Evolutionary conservation across 192 early-diverging fungal species (phyloP).

Genomic region (Linnemannia schmuckeri): DNA sequence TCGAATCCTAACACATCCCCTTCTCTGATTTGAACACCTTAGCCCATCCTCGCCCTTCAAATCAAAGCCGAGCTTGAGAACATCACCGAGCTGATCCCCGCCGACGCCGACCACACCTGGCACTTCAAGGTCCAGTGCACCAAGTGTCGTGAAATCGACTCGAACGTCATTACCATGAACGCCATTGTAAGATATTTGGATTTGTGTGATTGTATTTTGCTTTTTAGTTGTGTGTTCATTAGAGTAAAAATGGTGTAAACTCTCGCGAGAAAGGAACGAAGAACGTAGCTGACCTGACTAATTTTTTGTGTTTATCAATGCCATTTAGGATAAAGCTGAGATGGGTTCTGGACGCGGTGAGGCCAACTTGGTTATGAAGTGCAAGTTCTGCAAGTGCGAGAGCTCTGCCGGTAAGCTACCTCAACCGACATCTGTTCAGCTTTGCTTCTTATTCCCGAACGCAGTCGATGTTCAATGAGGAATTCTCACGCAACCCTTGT

Average conservation of each 20-base stretch:
- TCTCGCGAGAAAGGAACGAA: background rate
- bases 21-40: background rate
- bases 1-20: background rate
- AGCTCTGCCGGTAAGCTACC: constrained; percentile 66
- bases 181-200: constrained; percentile 53
- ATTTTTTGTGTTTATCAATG: constrained; percentile 4
- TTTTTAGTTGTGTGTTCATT: background rate
- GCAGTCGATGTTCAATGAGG: background rate
- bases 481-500: background rate
- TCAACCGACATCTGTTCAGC: background rate
- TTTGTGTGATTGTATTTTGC: background rate
- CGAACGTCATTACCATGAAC: constrained; percentile 77
- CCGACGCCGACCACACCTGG: constrained; percentile 73
- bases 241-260: background rate
- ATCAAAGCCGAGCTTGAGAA: constrained; percentile 87
- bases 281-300: background rate
- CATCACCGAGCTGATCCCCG: constrained; percentile 79
- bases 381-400: constrained; percentile 91
- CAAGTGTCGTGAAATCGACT: constrained; percentile 82
- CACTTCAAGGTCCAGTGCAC: constrained; percentile 84
- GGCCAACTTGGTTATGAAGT: constrained; percentile 91
- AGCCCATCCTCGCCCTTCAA: constrained; percentile 67
- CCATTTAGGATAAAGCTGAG: constrained; percentile 65
- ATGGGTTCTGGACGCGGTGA: constrained; percentile 80
- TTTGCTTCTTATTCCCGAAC: background rate